Conservation (phyloP, 495 filamentous ascomycete genomes). For the Filosporella fistucella region DNA sequence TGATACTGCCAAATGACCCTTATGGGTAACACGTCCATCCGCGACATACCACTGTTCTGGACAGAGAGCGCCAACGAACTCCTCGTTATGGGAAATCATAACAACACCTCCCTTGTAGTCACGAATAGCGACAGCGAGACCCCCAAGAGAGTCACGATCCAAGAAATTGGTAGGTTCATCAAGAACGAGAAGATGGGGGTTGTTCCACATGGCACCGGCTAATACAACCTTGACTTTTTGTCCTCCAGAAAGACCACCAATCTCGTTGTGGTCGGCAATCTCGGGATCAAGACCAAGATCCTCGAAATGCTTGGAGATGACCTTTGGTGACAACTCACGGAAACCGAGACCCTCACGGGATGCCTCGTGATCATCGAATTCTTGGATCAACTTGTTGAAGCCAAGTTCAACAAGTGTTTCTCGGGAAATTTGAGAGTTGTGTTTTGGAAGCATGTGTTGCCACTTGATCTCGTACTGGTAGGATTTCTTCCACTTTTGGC, state of each 20-base stretch:
- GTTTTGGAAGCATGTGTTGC: constrained; percentile 80
- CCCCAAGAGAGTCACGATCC: constrained; percentile 94
- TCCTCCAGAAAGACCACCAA: constrained; percentile 94
- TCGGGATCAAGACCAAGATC: constrained; percentile 94
- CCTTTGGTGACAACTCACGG: constrained; percentile 83
- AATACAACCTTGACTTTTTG: constrained; percentile 99
- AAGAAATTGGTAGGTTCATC: constrained; percentile 99
- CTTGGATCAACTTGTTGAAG: constrained; percentile 90
- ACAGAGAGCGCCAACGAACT: constrained; percentile 93
- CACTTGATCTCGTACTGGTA: constrained; percentile 99
- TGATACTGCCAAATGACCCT: constrained; percentile 67
- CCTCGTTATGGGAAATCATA: constrained; percentile 99
- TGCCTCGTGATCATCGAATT: constrained; percentile 98
- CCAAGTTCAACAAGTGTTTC: constrained; percentile 84
- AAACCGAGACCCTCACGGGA: constrained; percentile 96
- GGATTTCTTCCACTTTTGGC: constrained; percentile 98
- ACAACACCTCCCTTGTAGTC: constrained; percentile 98
- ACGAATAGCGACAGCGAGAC: constrained; percentile 90
- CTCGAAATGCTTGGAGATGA: constrained; percentile 97
- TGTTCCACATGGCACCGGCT: constrained; percentile 98
- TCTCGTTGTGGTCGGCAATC: constrained; percentile 98
- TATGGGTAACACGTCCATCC: constrained; percentile 79
- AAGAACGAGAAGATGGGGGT: constrained; percentile 93
- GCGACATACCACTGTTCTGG: constrained; percentile 92
- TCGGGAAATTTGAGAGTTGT: constrained; percentile 87